These are phyloP conservation scores for Dendrothele bispora DNA, from an alignment of 768 basidiomycete species.

Conservation along the genomic window DNA sequence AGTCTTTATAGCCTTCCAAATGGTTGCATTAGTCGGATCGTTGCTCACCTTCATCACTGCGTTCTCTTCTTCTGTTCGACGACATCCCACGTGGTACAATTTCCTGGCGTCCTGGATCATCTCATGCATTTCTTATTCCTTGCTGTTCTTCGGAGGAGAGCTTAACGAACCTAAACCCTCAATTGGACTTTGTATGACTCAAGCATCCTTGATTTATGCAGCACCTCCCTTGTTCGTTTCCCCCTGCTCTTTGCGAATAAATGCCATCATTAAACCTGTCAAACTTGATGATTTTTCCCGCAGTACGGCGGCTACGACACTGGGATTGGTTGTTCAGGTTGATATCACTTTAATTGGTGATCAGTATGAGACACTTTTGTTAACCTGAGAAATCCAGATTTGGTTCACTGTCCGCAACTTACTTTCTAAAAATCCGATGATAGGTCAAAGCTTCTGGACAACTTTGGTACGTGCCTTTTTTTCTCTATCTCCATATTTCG, in stretches of 20 bases:
- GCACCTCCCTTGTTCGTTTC: conserved; percentile 13
- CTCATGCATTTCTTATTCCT: conserved; percentile 25
- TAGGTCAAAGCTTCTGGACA: background rate
- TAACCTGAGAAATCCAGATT: background rate
- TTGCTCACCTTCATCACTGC: conserved; percentile 20
- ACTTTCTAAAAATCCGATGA: background rate
- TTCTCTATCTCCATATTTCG: background rate
- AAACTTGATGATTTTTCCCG: background rate
- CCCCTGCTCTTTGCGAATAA: background rate
- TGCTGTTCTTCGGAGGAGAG: conserved; percentile 24
- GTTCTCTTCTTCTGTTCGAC: conserved; percentile 10
- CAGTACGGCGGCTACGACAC: conserved; percentile 1
- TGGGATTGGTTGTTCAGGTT: conserved; percentile 8
- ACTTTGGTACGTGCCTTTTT: background rate
- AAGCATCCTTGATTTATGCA: conserved; percentile 24
- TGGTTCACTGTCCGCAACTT: conserved; percentile 6
- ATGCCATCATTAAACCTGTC: background rate
- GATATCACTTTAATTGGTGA: background rate
- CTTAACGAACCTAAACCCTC: conserved; percentile 1
- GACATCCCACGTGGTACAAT: conserved; percentile 30
- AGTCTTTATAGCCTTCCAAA: conserved; percentile 22
- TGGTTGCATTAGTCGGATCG: conserved; percentile 22
- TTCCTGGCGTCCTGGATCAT: conserved; percentile 29
- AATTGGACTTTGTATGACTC: conserved; percentile 23
- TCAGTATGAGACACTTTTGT: background rate